Conservation (phyloP, 2,329 filamentous ascomycete species). For the Waltergamsia citrina region DNA sequence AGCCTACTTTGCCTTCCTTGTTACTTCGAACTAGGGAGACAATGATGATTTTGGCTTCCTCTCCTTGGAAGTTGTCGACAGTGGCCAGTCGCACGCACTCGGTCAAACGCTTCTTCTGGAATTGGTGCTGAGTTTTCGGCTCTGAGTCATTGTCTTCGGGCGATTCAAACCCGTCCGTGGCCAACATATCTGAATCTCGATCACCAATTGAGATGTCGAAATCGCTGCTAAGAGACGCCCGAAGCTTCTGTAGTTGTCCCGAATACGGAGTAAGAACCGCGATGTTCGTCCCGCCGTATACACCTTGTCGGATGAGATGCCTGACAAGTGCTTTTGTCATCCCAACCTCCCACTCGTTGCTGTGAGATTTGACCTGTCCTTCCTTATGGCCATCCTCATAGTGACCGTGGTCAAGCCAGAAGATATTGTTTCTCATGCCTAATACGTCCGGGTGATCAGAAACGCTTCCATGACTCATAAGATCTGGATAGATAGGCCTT, state of each 20-base stretch:
- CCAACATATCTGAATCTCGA: too few relatives aligned
- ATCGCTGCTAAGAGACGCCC: constrained; percentile 27
- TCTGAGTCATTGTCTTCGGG: constrained; percentile 19
- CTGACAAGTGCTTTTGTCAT: constrained; percentile 40
- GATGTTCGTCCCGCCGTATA: constrained; percentile 51
- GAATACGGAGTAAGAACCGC: constrained; percentile 61
- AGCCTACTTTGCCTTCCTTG: constrained; percentile 44
- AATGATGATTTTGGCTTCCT: constrained; percentile 63
- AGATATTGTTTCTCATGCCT: constrained; percentile 43
- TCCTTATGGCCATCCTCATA: constrained; percentile 25
- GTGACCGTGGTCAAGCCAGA: constrained; percentile 52
- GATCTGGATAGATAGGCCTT: constrained; percentile 44
- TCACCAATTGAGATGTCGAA: constrained; percentile 59
- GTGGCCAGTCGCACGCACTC: constrained; percentile 49
- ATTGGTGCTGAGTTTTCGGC: constrained; percentile 3
- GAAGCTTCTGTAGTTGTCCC: constrained; percentile 45
- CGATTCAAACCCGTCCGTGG: constrained; percentile 38
- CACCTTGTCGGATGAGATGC: constrained; percentile 56
- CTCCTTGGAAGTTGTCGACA: constrained; percentile 70
- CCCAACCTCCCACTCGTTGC: constrained; percentile 43
- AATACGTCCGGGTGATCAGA: constrained; percentile 33
- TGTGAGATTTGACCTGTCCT: constrained; percentile 31
- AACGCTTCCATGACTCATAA: constrained; percentile 38
- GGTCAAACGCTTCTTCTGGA: constrained; percentile 25
- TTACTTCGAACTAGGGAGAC: constrained; percentile 67